These are phyloP conservation scores for Podaxis pistillaris DNA, from an alignment of 768 basidiomycete species.

Conservation along the genomic window DNA sequence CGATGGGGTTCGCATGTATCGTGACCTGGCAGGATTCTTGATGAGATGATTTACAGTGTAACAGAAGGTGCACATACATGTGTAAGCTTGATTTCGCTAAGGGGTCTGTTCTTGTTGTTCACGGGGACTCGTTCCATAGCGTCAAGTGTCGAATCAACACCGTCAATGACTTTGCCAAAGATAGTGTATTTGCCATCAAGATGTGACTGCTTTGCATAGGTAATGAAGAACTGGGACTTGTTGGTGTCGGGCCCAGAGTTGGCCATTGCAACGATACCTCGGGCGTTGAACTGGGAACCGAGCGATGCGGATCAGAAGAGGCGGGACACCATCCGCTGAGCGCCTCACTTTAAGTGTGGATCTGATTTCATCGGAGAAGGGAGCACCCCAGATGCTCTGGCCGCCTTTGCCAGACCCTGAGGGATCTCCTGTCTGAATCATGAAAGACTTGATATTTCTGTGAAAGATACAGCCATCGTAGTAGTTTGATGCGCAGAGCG, in stretches of 20 bases:
- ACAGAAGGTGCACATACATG: constrained; percentile 50
- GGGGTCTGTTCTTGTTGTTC: constrained; percentile 84
- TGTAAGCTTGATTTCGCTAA: constrained; percentile 80
- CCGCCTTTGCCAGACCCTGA: constrained; percentile 92
- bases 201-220: constrained; percentile 91
- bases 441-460: constrained; percentile 94
- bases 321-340: constrained; percentile 15
- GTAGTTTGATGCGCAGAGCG: constrained; percentile 85
- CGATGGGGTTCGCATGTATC: constrained; percentile 94
- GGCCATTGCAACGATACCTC: constrained; percentile 97
- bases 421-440: constrained; percentile 92
- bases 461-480: constrained; percentile 88
- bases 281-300: constrained; percentile 77
- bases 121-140: constrained; percentile 93
- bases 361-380: constrained; percentile 89
- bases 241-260: constrained; percentile 94
- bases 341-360: constrained; percentile 84
- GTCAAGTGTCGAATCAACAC: constrained; percentile 90
- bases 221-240: constrained; percentile 88
- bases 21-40: constrained; percentile 51
- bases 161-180: constrained; percentile 98
- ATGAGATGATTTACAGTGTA: constrained; percentile 9
- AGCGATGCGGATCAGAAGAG: constrained; percentile 22
- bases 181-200: constrained; percentile 95
- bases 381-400: constrained; percentile 93